Evolutionary conservation across 1,284 basidiomycete genomes (phyloP).

Genomic region (Tilletiaria anomala): DNA sequence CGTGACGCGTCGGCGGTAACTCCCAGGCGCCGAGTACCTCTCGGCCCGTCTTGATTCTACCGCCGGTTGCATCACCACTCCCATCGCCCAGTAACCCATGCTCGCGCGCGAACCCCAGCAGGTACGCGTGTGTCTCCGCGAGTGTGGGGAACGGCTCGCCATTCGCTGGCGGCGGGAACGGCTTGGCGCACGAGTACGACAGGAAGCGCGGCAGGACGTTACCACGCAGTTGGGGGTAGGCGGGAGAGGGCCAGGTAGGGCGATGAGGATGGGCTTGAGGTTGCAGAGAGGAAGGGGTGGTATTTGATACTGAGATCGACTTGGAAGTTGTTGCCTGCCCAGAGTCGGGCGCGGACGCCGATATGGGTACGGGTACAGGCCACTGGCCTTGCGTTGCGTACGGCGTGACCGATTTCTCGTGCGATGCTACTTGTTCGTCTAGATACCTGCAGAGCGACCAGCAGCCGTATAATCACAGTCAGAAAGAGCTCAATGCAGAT

Average conservation of each 20-base stretch:
- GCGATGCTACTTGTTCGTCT: constrained; percentile 12
- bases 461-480: no score
- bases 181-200: constrained; percentile 12
- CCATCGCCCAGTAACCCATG: no score
- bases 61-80: neutral
- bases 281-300: no score
- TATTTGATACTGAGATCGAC: no score
- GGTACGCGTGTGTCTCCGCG: constrained; percentile 20
- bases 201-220: constrained; percentile 30
- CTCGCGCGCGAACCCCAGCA: constrained; percentile 2
- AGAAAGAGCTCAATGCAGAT: no score
- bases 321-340: constrained; percentile 3
- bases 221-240: constrained; percentile 23
- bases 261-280: neutral
- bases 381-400: no score
- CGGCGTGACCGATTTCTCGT: constrained; percentile 9
- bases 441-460: no score
- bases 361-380: no score
- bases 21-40: constrained; percentile 22
- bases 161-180: constrained; percentile 12
- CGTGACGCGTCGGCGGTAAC: constrained; percentile 4
- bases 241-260: constrained; percentile 25
- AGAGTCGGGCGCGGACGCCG: neutral
- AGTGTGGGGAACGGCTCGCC: constrained; percentile 21
- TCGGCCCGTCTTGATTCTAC: constrained; percentile 7